Evolutionary conservation across 2,329 filamentous ascomycete species (phyloP).

Genomic region (Aplosporella prunicola): DNA sequence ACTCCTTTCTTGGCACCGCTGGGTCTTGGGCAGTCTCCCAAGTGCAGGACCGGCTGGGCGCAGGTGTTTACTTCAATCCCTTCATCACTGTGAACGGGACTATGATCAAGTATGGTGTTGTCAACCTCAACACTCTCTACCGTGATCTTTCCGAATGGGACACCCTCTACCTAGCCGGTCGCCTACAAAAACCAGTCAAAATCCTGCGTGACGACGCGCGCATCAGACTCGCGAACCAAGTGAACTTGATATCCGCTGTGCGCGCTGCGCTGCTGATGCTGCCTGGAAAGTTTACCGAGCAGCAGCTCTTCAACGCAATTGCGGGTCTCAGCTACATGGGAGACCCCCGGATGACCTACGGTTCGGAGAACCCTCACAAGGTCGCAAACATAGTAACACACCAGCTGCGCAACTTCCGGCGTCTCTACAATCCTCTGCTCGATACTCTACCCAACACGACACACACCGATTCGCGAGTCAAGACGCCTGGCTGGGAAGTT

Average conservation of each 20-base stretch:
- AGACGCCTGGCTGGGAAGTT: constrained; percentile 51
- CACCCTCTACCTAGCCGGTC: constrained; percentile 89
- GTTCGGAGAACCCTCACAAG: constrained; percentile 84
- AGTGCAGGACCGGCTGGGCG: constrained; percentile 80
- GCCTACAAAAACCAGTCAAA: constrained; percentile 95
- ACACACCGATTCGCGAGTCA: constrained; percentile 59
- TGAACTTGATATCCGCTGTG: constrained; percentile 86
- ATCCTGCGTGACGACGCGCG: constrained; percentile 89
- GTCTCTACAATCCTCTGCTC: constrained; percentile 82
- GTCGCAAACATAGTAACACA: constrained; percentile 88
- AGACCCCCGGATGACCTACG: constrained; percentile 88
- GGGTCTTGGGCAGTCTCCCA: constrained; percentile 78
- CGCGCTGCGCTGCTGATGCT: constrained; percentile 82
- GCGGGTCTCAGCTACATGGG: constrained; percentile 89
- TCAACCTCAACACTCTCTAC: constrained; percentile 83
- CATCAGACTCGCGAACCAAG: constrained; percentile 88
- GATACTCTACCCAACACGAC: constrained; percentile 80
- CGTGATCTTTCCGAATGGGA: constrained; percentile 84
- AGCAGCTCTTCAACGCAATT: constrained; percentile 81
- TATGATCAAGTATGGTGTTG: constrained; percentile 95
- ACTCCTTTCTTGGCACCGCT: constrained; percentile 72
- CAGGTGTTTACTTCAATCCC: constrained; percentile 95
- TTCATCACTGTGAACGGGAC: constrained; percentile 92
- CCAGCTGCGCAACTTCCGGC: constrained; percentile 84
- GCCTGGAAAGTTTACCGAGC: constrained; percentile 74